Conservation (phyloP, 164 flowering plant species). For the Stephania yunnanensis region DNA sequence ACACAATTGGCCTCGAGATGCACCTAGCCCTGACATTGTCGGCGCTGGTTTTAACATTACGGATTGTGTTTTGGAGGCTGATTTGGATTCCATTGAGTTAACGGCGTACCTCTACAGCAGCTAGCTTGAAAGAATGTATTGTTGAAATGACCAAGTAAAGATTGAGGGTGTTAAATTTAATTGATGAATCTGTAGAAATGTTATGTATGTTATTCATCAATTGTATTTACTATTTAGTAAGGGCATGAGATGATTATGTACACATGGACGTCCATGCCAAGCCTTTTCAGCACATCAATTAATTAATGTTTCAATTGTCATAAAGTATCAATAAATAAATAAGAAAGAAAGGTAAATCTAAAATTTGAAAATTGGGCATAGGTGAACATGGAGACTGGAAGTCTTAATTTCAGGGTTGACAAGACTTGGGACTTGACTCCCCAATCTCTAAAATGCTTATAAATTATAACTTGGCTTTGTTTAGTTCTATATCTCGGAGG, state of each 20-base stretch:
- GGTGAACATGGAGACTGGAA: too few relatives aligned
- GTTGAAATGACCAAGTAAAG: too few relatives aligned
- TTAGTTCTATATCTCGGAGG: too few relatives aligned
- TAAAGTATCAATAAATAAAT: too few relatives aligned
- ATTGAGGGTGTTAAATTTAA: not conserved
- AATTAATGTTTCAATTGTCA: too few relatives aligned
- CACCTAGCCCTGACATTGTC: not conserved
- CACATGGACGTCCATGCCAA: not conserved
- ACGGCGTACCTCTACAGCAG: not conserved
- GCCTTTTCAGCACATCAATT: not conserved
- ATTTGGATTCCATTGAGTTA: not conserved
- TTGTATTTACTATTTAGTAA: not conserved
- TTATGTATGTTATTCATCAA: not conserved
- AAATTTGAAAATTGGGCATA: too few relatives aligned
- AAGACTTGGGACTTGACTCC: too few relatives aligned
- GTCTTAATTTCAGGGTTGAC: too few relatives aligned
- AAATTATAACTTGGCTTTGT: too few relatives aligned
- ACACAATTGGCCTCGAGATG: not conserved
- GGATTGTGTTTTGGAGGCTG: not conserved
- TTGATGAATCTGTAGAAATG: not conserved
- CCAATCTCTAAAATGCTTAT: too few relatives aligned
- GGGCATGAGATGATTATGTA: not conserved
- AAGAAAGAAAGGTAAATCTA: too few relatives aligned
- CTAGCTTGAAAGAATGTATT: too few relatives aligned
- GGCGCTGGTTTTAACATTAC: not conserved